Base-by-base conservation (phyloP, 2,329 filamentous ascomycete species). In the Pseudopyricularia javanii region DNA sequence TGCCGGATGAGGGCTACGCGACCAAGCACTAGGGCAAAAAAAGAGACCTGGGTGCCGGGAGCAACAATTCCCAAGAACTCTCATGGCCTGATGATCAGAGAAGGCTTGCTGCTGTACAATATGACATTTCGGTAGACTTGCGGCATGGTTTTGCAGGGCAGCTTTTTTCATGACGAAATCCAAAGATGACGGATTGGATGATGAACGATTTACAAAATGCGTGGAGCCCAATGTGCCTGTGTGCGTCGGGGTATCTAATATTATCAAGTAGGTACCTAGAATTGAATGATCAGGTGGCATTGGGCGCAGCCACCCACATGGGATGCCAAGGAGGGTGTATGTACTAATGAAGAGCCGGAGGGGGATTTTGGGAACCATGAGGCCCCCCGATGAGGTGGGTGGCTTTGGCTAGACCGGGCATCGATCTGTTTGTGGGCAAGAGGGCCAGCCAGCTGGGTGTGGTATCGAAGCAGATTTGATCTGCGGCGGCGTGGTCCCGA, bases 1-100 rank as follows among this genome's bases (percentile, higher is more conserved):
- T 98, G 64, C 93, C 93, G 45, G 91, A 98, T 74, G 87, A 86
- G 64, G 82, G 85, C 63, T 98, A 98, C 74, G 76, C 79, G 58
- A 87, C 78, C 61, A 72, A 77, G 81, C 66, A 91, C 78, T 59
- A 85, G 28, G 40, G 4, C 20, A 45, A 24, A 24, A 45, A 24
- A 15, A 11, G 7, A 45, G 22, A 12, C 40, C 24, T 45, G 40
- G n/a, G n/a, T n/a, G n/a, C n/a, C n/a, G n/a, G n/a, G n/a, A n/a
- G n/a, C n/a, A n/a, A n/a, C n/a, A n/a, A n/a, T n/a, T n/a, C n/a
- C n/a, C n/a, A n/a, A 45, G 22, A 14, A 24, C 40, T 12, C 22
- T 20, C 17, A 4, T 30, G 4, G 4, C 5, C 28, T 5, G 28
- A 5, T 9, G 28, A 30, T 30, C 9, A 9, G 22, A n/a, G n/a